phyloP scores from a whole-genome alignment of 345 rosid species.

The Populus pruinosa region DNA sequence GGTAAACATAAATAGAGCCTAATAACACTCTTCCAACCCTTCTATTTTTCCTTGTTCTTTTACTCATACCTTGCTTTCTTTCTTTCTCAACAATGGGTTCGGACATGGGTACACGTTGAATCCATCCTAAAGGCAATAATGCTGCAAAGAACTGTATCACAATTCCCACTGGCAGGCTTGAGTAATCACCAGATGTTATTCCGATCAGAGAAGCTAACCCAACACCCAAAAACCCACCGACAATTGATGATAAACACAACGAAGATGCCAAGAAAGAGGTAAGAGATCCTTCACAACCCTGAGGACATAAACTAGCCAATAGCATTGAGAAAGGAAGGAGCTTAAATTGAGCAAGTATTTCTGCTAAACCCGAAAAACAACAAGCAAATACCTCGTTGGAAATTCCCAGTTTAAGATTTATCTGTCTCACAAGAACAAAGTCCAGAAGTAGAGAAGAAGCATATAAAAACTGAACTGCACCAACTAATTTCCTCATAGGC shows the following conservation, averaged over 20 bases:
- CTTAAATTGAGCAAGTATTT: conserved; percentile 73
- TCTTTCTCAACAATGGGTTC: conserved; percentile 43
- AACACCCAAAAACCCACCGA: conserved; percentile 65
- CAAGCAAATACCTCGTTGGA: conserved; percentile 60
- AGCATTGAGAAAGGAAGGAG: conserved; percentile 69
- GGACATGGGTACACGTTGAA: conserved; percentile 50
- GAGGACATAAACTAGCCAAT: conserved; percentile 67
- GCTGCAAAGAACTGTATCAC: conserved; percentile 68
- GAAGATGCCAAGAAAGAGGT: conserved; percentile 76
- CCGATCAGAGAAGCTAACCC: conserved; percentile 73
- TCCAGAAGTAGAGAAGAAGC: conserved; percentile 73
- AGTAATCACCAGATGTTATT: conserved; percentile 56
- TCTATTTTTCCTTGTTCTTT: conserved; percentile 52
- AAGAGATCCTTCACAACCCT: conserved; percentile 87
- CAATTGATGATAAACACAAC: conserved; percentile 69
- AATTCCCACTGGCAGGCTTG: conserved; percentile 54
- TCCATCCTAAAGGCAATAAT: conserved; percentile 56
- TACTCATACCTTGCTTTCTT: conserved; percentile 42
- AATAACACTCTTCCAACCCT: conserved; percentile 51
- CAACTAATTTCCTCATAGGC: conserved; percentile 63
- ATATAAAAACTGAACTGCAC: conserved; percentile 50
- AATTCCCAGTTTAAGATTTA: conserved; percentile 61
- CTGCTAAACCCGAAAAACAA: conserved; percentile 78
- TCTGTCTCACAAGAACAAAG: conserved; percentile 57
- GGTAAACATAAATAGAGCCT: conserved; percentile 35